Evolutionary conservation across 2,329 filamentous ascomycete species (phyloP), one percentile per base, ranked within the genome.

Genomic region (Penicillium sp.): DNA sequence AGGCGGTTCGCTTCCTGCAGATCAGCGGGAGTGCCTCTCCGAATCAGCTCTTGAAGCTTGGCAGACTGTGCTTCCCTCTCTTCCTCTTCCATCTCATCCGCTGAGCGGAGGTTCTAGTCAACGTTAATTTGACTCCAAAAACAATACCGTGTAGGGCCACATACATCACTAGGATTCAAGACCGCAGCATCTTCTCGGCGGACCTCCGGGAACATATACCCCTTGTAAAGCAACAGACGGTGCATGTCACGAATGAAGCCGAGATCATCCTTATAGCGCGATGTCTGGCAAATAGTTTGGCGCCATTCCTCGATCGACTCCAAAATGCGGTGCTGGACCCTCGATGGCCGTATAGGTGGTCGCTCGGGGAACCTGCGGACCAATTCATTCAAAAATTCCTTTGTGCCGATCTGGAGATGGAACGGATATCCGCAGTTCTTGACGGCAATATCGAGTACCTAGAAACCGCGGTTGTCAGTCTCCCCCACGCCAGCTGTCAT

Each of bases 371-470:
- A 99, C 63, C 94, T 85, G 64, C 94, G 87, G 59, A 99, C 94
- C 58, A 99, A 86, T 79, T 99, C 94, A 77, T 99, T 99, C 67
- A 99, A 86, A 68, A 99, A 99, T 70, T 99, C 94, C 75, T 99
- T 99, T 65, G 94, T 97, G 75, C 90, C 92, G 72, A 99, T 97
- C 76, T 99, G 94, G 56, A 99, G 86, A 72, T 99, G 94, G 76
- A 99, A 99, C 1, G 94, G 92, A 73, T 99, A 99, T 67, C 94
- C 94, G 82, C 94, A 99, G 79, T 99, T 99, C 81, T 99, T 99
- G 76, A 97, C 94, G 76, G 94, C 97, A 61, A 97, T 97, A 74
- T 99, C 94, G 72, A 99, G 89, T 64, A 99, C 85, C 78, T 88
- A 68, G n/a, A 37, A 44, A 50, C 6, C 42, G 16, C 32, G 31